Evolutionary conservation across 176 grass and related monocot species (phyloP).

Genomic region (Rhynchospora pubera): DNA sequence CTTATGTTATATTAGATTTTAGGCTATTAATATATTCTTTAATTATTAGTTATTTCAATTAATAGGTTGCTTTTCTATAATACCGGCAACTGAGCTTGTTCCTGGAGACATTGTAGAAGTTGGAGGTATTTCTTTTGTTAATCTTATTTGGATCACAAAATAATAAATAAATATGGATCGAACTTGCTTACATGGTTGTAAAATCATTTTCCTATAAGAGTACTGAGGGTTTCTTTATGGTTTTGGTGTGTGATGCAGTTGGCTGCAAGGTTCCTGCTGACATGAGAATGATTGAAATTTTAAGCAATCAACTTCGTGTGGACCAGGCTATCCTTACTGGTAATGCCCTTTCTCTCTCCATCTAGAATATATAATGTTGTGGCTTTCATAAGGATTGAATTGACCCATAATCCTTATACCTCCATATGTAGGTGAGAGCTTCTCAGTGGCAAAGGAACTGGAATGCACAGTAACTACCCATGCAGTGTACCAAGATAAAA

Average conservation of each 20-base stretch:
- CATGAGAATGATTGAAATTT: conserved; percentile 95
- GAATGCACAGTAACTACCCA: conserved; percentile 69
- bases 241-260: conserved; percentile 40
- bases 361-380: conserved; percentile 3
- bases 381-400: conserved; percentile 15
- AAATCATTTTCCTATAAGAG: background rate
- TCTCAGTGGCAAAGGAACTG: conserved; percentile 88
- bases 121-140: conserved; percentile 52
- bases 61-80: conserved; percentile 93
- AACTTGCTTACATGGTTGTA: background rate
- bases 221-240: background rate
- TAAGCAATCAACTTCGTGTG: conserved; percentile 94
- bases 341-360: conserved; percentile 27
- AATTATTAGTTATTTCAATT: conserved; percentile 16
- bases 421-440: conserved; percentile 78
- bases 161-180: background rate
- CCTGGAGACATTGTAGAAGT: conserved; percentile 99
- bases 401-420: background rate
- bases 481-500: conserved; percentile 99
- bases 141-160: background rate
- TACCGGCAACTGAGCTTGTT: conserved; percentile 93
- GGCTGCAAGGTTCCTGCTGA: conserved; percentile 97
- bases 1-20: background rate
- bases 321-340: conserved; percentile 99
- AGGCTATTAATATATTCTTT: background rate